A percentile compares a stretch with the other conserved stretches of the same genome.
Evolutionary conservation across 2,329 filamentous ascomycete species (phyloP).

Genomic region (Hymenoscyphus fraxineus): DNA sequence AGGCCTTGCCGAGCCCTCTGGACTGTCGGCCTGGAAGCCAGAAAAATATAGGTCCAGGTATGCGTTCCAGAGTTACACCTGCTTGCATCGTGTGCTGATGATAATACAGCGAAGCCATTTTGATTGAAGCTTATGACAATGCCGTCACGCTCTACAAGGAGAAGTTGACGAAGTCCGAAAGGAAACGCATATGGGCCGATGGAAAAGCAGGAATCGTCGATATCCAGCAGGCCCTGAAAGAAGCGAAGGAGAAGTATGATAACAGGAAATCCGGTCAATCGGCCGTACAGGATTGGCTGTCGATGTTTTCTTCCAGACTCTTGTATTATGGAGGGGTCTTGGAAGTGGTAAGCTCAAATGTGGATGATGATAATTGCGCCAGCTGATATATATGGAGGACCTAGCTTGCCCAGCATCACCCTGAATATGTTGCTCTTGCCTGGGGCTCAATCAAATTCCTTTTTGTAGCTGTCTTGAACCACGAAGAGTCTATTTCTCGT

Average conservation of each 20-base stretch:
- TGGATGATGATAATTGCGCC: not conserved
- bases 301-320: not conserved
- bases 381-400: not conserved
- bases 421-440: constrained; percentile 17
- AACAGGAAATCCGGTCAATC: not conserved
- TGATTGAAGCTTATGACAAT: not conserved
- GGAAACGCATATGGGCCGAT: not conserved
- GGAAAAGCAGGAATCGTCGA: not conserved
- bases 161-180: not conserved
- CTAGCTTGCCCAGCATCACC: constrained; percentile 13
- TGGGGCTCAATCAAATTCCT: constrained; percentile 20
- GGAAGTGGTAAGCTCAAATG: not conserved
- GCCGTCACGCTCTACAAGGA: not conserved
- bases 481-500: constrained; percentile 9
- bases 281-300: not conserved
- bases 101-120: not conserved
- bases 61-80: too few species aligned
- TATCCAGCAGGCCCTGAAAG: constrained; percentile 4
- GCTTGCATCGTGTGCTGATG: not conserved
- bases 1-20: too few species aligned
- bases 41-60: too few species aligned
- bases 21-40: too few species aligned
- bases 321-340: constrained; percentile 10
- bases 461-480: constrained; percentile 14
- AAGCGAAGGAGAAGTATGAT: constrained; percentile 14